Conservation (phyloP, 2,329 filamentous ascomycete species). For the Coniochaeta sp. region DNA sequence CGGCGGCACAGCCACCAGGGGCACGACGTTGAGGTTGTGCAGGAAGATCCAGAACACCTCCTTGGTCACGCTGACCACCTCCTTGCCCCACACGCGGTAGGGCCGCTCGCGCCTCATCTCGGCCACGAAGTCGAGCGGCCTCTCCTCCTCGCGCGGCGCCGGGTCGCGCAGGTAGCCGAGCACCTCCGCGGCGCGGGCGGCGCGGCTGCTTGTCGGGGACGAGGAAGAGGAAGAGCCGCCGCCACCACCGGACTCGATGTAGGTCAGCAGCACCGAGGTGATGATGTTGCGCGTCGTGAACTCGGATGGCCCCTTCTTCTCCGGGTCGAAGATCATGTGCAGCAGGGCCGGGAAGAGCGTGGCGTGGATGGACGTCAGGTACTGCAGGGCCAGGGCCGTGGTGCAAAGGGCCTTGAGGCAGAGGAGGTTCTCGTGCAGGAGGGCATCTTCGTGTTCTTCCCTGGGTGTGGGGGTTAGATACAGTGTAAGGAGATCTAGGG, state of each 20-base stretch:
- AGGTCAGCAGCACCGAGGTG: conserved; percentile 81
- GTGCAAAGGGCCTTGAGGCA: conserved; percentile 94
- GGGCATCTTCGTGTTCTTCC: conserved; percentile 90
- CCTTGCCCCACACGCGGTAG: conserved; percentile 91
- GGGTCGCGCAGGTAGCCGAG: conserved; percentile 76
- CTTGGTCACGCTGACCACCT: conserved; percentile 87
- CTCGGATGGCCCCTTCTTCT: conserved; percentile 94
- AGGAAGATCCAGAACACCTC: conserved; percentile 99
- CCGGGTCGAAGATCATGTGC: conserved; percentile 90
- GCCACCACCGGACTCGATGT: conserved; percentile 66
- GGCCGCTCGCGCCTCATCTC: conserved; percentile 83
- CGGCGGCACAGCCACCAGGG: conserved; percentile 39
- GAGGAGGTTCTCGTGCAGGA: conserved; percentile 85
- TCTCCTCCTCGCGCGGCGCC: conserved; percentile 64
- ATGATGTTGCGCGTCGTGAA: conserved; percentile 90
- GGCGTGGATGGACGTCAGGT: conserved; percentile 70
- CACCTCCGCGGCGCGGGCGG: conserved; percentile 63
- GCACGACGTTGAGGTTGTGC: conserved; percentile 83
- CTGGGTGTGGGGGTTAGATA: conserved; percentile 32
- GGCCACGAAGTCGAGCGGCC: conserved; percentile 77
- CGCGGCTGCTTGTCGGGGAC: conserved; percentile 50
- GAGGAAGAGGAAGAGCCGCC: too few relatives aligned
- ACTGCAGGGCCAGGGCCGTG: conserved; percentile 75
- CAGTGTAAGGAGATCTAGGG: too few relatives aligned
- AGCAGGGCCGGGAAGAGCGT: conserved; percentile 81